Base-by-base conservation (phyloP, 371 early-diverging fungal species). In the Smittium mucronatum region DNA sequence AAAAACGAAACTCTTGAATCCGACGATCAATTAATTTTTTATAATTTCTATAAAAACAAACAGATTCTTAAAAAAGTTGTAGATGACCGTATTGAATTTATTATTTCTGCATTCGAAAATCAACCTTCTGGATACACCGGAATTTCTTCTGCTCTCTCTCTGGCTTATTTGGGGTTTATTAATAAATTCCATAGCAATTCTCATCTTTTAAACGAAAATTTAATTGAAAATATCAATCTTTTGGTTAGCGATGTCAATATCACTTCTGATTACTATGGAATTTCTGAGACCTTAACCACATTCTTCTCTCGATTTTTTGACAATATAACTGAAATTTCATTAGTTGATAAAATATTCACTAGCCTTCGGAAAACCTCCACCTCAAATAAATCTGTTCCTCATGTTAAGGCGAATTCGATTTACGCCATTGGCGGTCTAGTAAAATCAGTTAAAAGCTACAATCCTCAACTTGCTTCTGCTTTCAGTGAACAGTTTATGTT, bases 131-230 rank as follows among this genome's bases (percentile, higher is more conserved):
- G 21, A 1, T 67, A 69, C 15, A 60, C 25, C 8, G 69, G 63
- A n/a, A 69, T 57, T 70, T 68, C 58, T 34, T 70, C 58, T 15
- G 64, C 68, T 31, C 73, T 73, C 72, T 63, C 72, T 16, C 69
- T 58, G 34, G 70, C 74, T 0, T 74, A 75, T n/a, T 67, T 26
- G 69, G 57, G 25, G 71, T 73, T 17, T 68, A 71, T 36, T 70
- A 67, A 36, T 28, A 59, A 59, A 59, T 59, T 2, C 26, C 25
- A 59, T 59, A 59, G 25, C 59, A 2, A 8, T n/a, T 59, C 8
- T 59, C 5, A 2, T 16, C 26, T 28, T 28, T 47, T 21, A 11
- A 11, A 21, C 47, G 11, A 47, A 47, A 47, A 47, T 5, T 47
- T 74, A 69, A 72, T 34, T 75, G 1, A 57, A 64, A 59, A 59